Evolutionary conservation across 768 basidiomycete genomes (phyloP).

Genomic region (Thelephora ganbajun): DNA sequence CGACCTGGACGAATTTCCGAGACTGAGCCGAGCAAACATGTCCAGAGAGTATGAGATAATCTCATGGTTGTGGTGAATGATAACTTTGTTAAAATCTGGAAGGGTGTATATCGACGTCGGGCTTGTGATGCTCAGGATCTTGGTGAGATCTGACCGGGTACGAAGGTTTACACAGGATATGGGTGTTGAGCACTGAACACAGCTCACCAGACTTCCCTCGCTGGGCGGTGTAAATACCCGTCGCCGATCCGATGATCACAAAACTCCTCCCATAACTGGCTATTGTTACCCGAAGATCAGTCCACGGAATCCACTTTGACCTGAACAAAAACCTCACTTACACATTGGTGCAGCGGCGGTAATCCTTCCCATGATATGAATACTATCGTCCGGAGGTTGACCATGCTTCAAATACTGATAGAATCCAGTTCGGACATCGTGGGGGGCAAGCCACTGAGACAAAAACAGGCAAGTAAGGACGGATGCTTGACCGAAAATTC

Average conservation of each 20-base stretch:
- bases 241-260: conserved; percentile 48
- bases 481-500: not conserved
- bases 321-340: conserved; percentile 19
- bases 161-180: too few species aligned
- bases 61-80: conserved; percentile 46
- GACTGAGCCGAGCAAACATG: conserved; percentile 44
- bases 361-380: conserved; percentile 42
- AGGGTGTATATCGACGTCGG: conserved; percentile 44
- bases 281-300: conserved; percentile 14
- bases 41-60: conserved; percentile 61
- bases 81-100: conserved; percentile 46
- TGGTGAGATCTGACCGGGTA: conserved; percentile 35
- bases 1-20: conserved; percentile 30
- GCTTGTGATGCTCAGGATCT: conserved; percentile 35
- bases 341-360: conserved; percentile 49
- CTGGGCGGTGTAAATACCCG: conserved; percentile 57
- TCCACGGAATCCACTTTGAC: not conserved
- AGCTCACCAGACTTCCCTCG: conserved; percentile 40
- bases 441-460: conserved; percentile 52
- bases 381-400: conserved; percentile 6
- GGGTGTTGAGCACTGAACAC: not conserved
- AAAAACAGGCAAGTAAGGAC: not conserved
- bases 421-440: conserved; percentile 41
- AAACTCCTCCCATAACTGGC: conserved; percentile 38
- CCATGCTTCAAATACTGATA: conserved; percentile 28